Evolutionary conservation across 2,329 filamentous ascomycete species (phyloP), one percentile per base, ranked within the genome.

Genomic region (Colletotrichum eremochloae): DNA sequence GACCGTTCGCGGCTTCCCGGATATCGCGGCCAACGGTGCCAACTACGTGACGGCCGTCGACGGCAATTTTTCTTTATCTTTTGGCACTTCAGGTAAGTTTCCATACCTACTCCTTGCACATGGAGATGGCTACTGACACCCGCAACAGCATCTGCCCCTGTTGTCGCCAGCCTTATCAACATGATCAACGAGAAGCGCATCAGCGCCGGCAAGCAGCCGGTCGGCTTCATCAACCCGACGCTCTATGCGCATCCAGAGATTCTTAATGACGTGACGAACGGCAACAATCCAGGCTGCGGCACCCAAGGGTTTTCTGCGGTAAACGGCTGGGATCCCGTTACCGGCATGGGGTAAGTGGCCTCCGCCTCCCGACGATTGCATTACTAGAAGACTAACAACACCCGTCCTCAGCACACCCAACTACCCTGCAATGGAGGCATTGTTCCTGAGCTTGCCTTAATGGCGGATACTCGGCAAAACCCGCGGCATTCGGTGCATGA

Each of bases 1-100:
- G n/a, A 82, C 80, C 5, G 80, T 83, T 63, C 82, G 86, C 36
- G 86, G 83, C 1, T 86, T 83, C 74, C 87, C 86, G 0, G 86
- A 88, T 67, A 79, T 86, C n/a, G 76, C 80, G 2, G 84, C 83
- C 36, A 83, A 85, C 33, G 84, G 84, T 3, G 83, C 83, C 7
- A 84, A 82, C 58, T 85, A 82, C 71, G 80, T 83, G 57, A 78
- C 86, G 8, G 83, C 84, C 1, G 77, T 85, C 42, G 78, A 85
- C 60, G 85, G 84, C 29, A 76, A 77, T 6, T 85, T 84, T 67
- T 75, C 76, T 0, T 79, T 84, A 38, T 82, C 85, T 0, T 87
- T 82, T 62, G 88, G 87, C 18, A 90, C 88, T 0, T 87, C 84
- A 61, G 69, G 69, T 72, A 56, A 68, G 65, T 31, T 6, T 24